A percentile compares a stretch with the other conserved stretches of the same genome.
These are phyloP conservation scores for Nicotiana sylvestris DNA, from an alignment of 257 asterid species.

Conservation along the genomic window DNA sequence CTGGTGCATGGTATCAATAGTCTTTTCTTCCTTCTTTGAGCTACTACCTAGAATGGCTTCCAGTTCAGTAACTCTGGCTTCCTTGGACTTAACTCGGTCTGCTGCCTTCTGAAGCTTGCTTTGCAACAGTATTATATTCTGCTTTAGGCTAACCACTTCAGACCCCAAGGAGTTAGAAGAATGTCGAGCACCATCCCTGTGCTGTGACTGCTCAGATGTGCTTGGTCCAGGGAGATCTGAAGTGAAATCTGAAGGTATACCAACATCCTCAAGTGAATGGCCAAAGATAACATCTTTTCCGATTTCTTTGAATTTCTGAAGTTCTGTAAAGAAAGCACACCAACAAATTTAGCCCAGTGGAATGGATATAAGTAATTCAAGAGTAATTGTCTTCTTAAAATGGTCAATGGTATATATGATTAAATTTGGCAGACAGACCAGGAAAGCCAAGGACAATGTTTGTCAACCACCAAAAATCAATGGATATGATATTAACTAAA, in stretches of 20 bases:
- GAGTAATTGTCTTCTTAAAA: background rate
- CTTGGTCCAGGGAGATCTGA: constrained; percentile 21
- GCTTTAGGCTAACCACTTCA: constrained; percentile 27
- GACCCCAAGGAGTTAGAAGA: constrained; percentile 27
- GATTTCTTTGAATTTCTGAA: constrained; percentile 53
- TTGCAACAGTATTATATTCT: constrained; percentile 14
- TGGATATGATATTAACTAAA: background rate
- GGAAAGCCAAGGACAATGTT: background rate
- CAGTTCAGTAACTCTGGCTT: constrained; percentile 24
- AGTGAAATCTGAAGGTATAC: constrained; percentile 3
- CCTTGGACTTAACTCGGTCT: constrained; percentile 21
- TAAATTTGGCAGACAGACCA: background rate
- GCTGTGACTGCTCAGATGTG: constrained; percentile 23
- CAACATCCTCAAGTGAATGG: constrained; percentile 7
- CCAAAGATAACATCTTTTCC: constrained; percentile 26
- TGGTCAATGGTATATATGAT: background rate
- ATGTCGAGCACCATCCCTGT: constrained; percentile 16
- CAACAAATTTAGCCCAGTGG: background rate
- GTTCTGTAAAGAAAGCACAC: constrained; percentile 39
- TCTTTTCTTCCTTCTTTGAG: constrained; percentile 19
- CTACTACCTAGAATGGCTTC: constrained; percentile 22
- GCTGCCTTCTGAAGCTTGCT: constrained; percentile 27
- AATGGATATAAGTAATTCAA: background rate
- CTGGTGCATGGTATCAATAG: constrained; percentile 17
- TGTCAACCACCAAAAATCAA: background rate